Evolutionary conservation across 2,329 filamentous ascomycete genomes (phyloP).

Genomic region (Trichoderma sp.): DNA sequence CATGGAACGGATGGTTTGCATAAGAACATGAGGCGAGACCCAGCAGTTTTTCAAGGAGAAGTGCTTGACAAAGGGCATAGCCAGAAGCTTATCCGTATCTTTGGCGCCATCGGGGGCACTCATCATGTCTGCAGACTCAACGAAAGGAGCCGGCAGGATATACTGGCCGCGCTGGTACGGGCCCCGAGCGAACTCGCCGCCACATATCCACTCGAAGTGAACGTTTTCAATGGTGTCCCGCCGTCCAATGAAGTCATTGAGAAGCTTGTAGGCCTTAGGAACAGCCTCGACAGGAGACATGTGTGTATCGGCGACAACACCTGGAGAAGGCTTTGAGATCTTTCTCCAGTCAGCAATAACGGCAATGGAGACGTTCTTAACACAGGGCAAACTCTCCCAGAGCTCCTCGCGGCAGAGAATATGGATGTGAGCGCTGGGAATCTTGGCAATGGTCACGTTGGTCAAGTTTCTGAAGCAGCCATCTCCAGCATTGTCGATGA

Average conservation of each 20-base stretch:
- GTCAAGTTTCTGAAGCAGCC: slow-evolving; percentile 53
- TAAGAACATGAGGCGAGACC: slow-evolving; percentile 58
- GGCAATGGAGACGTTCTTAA: slow-evolving; percentile 56
- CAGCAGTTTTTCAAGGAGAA: slow-evolving; percentile 69
- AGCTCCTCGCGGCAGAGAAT: slow-evolving; percentile 57
- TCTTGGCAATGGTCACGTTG: slow-evolving; percentile 60
- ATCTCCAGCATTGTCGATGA: slow-evolving; percentile 56
- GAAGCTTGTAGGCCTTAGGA: slow-evolving; percentile 49
- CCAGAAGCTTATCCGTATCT: slow-evolving; percentile 41
- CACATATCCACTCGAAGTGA: slow-evolving; percentile 64
- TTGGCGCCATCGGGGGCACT: slow-evolving; percentile 30
- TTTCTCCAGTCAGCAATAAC: slow-evolving; percentile 67
- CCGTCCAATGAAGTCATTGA: slow-evolving; percentile 49
- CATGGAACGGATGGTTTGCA: slow-evolving; percentile 50
- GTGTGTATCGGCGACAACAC: slow-evolving; percentile 46
- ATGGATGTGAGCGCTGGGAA: slow-evolving; percentile 60
- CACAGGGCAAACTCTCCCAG: slow-evolving; percentile 56
- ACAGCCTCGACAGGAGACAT: slow-evolving; percentile 54
- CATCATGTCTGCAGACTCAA: slow-evolving; percentile 37
- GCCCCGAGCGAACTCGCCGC: slow-evolving; percentile 65
- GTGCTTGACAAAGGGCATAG: slow-evolving; percentile 55
- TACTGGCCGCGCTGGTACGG: slow-evolving; percentile 60
- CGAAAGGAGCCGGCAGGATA: slow-evolving; percentile 60
- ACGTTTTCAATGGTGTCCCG: slow-evolving; percentile 54
- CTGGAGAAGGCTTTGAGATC: slow-evolving; percentile 52